A percentile compares a stretch with the other conserved stretches of the same genome.
Evolutionary conservation across 169 alveolate genomes (phyloP).

Genomic region (Cryptosporidium sp.): DNA sequence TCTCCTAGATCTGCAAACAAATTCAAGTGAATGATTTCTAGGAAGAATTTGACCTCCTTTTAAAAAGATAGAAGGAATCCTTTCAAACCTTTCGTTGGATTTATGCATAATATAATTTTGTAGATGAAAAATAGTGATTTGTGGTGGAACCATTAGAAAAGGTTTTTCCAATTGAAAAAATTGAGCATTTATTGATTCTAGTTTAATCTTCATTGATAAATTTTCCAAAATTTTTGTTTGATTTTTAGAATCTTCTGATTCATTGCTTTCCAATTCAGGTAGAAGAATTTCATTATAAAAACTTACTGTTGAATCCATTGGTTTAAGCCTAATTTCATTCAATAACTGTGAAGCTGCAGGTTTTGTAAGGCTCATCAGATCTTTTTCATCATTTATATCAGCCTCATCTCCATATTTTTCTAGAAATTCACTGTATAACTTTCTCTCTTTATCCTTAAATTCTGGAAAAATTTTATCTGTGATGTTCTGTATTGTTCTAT

Average conservation of each 20-base stretch:
- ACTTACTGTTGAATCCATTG: background rate
- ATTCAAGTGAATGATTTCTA: constrained; percentile 60
- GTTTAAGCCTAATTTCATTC: constrained; percentile 1
- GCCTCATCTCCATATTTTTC: constrained; percentile 18
- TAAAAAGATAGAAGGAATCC: constrained; percentile 23
- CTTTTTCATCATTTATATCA: constrained; percentile 4
- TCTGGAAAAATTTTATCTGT: constrained; percentile 81
- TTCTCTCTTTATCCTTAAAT: constrained; percentile 73
- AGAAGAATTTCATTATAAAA: constrained; percentile 25
- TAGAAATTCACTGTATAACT: constrained; percentile 31
- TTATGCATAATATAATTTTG: constrained; percentile 45
- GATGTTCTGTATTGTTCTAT: constrained; percentile 79
- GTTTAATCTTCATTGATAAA: constrained; percentile 15
- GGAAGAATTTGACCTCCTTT: constrained; percentile 49
- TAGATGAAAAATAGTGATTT: constrained; percentile 49
- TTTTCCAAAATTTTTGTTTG: background rate
- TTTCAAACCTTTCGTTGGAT: background rate
- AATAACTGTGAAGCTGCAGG: background rate
- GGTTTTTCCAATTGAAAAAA: constrained; percentile 27
- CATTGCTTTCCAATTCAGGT: constrained; percentile 10
- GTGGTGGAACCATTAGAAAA: constrained; percentile 53
- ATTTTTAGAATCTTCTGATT: background rate
- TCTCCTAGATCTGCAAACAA: constrained; percentile 66
- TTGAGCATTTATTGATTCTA: background rate
- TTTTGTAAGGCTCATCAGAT: constrained; percentile 7